These are phyloP conservation scores for Amyloporia xantha DNA, from an alignment of 768 basidiomycete species.

Conservation along the genomic window DNA sequence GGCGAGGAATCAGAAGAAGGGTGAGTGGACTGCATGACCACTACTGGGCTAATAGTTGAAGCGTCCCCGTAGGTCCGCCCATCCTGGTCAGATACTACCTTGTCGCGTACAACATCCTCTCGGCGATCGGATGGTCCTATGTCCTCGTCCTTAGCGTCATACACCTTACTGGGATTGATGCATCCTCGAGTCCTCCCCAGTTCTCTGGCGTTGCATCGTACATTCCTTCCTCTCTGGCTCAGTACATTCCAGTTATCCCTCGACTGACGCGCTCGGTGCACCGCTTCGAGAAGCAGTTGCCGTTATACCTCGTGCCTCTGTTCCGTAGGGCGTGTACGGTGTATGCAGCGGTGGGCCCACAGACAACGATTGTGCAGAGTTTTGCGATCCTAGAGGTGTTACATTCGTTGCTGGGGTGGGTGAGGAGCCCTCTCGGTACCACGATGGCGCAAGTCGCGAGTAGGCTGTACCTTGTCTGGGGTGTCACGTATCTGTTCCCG, in stretches of 20 bases:
- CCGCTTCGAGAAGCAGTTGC: constrained; percentile 20
- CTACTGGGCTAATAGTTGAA: neutral
- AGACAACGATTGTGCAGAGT: constrained; percentile 73
- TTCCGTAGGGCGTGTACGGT: constrained; percentile 49
- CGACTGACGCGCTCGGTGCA: constrained; percentile 6
- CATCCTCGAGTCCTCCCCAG: constrained; percentile 8
- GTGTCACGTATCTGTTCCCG: constrained; percentile 58
- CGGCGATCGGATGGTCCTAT: constrained; percentile 68
- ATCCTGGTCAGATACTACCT: constrained; percentile 50
- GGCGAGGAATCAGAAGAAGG: neutral
- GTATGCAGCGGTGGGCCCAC: constrained; percentile 52
- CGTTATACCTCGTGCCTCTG: constrained; percentile 34
- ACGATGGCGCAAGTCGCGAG: constrained; percentile 77
- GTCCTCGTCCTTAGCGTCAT: constrained; percentile 52
- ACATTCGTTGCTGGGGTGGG: constrained; percentile 75
- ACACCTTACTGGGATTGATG: constrained; percentile 31
- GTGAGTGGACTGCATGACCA: neutral
- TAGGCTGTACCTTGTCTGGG: constrained; percentile 82
- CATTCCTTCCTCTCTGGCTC: constrained; percentile 2
- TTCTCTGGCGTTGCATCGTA: constrained; percentile 8
- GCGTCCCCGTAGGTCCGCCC: constrained; percentile 10
- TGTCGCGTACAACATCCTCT: constrained; percentile 69
- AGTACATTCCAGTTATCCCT: constrained; percentile 10
- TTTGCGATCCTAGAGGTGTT: constrained; percentile 78
- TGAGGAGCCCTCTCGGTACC: constrained; percentile 68